Evolutionary conservation across 805 yeast genomes (phyloP), one percentile per base, ranked within the genome.

Genomic region (Sungouiozyma intestinalis): DNA sequence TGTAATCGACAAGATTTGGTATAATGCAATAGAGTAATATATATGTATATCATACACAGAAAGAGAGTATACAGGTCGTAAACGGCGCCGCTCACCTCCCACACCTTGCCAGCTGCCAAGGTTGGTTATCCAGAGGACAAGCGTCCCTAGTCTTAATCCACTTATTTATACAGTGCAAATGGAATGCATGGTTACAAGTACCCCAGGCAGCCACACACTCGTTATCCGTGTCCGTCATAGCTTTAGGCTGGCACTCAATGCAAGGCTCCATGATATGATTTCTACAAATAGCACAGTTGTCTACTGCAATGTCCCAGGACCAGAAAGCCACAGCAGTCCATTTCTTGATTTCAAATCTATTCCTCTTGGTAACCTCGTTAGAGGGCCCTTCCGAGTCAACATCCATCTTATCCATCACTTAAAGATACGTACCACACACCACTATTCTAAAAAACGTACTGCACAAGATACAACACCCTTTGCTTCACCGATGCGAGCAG

Each of bases 251-350:
- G 61, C 99, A 92, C 62, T 88, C 97, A 50, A 92, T 84, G 62
- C 98, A 92, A 15, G 92, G 92, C 57, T 92, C 99, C 99, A 92
- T 92, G 51, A 92, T 74, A 64, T 90, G 97, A 64, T 90, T 92
- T 60, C 97, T 76, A 72, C 99, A 92, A 60, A 92, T 92, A 33
- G 99, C 97, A 70, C 99, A 92, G 42, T 85, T 86, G 50, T 94
- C 98, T 42, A 86, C 90, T 31, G 79, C 90, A 46, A 86, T 83
- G 65, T 86, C 95, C 98, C 98, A 92, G 0, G 97, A 86, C 99
- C 99, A 92, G 60, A 92, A 86, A n/a, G 97, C 97, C 39, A 92
- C 98, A 0, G 97, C 97, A 13, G 95, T 87, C 97, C 98, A 90
- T 69, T 88, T 92, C 60, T 86, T 85, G 34, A 92, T 88, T 60